phyloP scores from a whole-genome alignment of 176 grass and related monocot species.

The Sorghum bicolor region Sorghum_bicolor_NCBIv3 NC_012871.2:68965001-68965500 shows the following conservation, averaged over 20 bases:
- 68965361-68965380: not conserved
- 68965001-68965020: constrained; percentile 20
- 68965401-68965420: constrained; percentile 1
- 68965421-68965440: constrained; percentile 7
- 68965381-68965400: constrained; percentile 18
- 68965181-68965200: constrained; percentile 39
- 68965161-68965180: constrained; percentile 23
- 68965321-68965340: constrained; percentile 79
- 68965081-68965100: constrained; percentile 1
- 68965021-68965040: constrained; percentile 9
- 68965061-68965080: not conserved
- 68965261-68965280: constrained; percentile 80
- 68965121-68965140: constrained; percentile 26
- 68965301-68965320: constrained; percentile 67
- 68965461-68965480: constrained; percentile 1
- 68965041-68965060: constrained; percentile 17
- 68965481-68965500: constrained; percentile 11
- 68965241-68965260: constrained; percentile 76
- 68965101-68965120: constrained; percentile 21
- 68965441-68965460: not conserved
- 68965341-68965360: constrained; percentile 41
- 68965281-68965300: constrained; percentile 83
- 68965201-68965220: constrained; percentile 43
- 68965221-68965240: constrained; percentile 73
- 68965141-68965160: constrained; percentile 30